phyloP scores from a whole-genome alignment of 108 stramenopile species.

The Cyclotella atomus region DNA sequence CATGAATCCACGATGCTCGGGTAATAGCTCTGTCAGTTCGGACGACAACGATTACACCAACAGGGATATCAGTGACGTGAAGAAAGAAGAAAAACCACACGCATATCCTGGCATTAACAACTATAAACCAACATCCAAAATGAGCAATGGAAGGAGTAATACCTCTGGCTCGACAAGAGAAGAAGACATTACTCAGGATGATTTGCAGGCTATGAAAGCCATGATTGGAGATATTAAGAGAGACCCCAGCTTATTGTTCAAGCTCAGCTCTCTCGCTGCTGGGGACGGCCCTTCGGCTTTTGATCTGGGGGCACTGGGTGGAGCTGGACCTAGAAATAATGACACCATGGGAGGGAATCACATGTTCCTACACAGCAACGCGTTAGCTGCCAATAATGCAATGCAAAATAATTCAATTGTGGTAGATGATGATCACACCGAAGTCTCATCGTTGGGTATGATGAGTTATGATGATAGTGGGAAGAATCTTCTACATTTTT shows the following conservation, averaged over 20 bases:
- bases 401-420: neutral
- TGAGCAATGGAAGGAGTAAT: neutral
- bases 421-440: constrained; percentile 28
- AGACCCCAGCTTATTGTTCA: constrained; percentile 41
- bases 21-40: no score
- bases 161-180: constrained; percentile 2
- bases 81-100: constrained; percentile 1
- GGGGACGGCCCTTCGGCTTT: constrained; percentile 1
- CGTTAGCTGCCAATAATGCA: neutral
- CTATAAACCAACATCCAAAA: no score
- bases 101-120: neutral
- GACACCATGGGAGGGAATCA: neutral
- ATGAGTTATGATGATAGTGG: constrained; percentile 19
- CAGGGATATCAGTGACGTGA: neutral
- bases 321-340: neutral
- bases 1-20: no score
- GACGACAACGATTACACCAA: no score
- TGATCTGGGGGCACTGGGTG: constrained; percentile 1
- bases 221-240: constrained; percentile 47
- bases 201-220: constrained; percentile 46
- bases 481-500: neutral
- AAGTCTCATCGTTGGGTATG: constrained; percentile 33
- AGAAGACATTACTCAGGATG: constrained; percentile 42
- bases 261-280: constrained; percentile 13
- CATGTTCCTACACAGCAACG: neutral